These are phyloP conservation scores for Candida morakotiae DNA, from an alignment of 805 yeast genomes.

Conservation along the genomic window DNA sequence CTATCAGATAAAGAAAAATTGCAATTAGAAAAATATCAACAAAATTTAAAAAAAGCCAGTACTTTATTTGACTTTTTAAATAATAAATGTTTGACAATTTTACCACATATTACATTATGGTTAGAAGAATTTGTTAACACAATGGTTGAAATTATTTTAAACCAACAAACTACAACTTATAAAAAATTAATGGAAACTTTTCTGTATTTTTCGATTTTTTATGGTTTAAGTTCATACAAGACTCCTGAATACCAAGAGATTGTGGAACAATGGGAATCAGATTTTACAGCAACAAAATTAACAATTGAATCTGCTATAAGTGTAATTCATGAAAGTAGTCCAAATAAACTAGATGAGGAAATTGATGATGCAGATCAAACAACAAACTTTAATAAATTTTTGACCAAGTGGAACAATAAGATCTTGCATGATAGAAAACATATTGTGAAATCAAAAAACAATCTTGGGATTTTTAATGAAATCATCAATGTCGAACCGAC, in stretches of 20 bases:
- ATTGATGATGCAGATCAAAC: conserved; percentile 29
- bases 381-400: conserved; percentile 17
- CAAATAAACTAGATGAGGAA: conserved; percentile 32
- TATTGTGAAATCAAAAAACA: conserved; percentile 24
- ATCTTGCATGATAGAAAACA: conserved; percentile 18
- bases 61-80: conserved; percentile 32
- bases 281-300: conserved; percentile 30
- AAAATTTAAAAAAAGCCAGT: conserved; percentile 24
- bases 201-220: conserved; percentile 18
- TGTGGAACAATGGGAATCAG: conserved; percentile 34
- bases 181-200: conserved; percentile 20
- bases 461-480: conserved; percentile 29
- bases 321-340: conserved; percentile 29
- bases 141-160: conserved; percentile 34
- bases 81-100: conserved; percentile 33
- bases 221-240: conserved; percentile 18
- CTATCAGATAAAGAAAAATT: conserved; percentile 35
- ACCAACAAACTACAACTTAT: conserved; percentile 33
- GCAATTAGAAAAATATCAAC: conserved; percentile 27
- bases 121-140: conserved; percentile 48
- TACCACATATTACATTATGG: conserved; percentile 44
- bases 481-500: conserved; percentile 27
- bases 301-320: conserved; percentile 35
- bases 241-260: conserved; percentile 26
- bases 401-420: conserved; percentile 22